These are phyloP conservation scores for Coemansia nantahalensis DNA, from an alignment of 192 early-diverging fungal species.

Conservation along the genomic window DNA sequence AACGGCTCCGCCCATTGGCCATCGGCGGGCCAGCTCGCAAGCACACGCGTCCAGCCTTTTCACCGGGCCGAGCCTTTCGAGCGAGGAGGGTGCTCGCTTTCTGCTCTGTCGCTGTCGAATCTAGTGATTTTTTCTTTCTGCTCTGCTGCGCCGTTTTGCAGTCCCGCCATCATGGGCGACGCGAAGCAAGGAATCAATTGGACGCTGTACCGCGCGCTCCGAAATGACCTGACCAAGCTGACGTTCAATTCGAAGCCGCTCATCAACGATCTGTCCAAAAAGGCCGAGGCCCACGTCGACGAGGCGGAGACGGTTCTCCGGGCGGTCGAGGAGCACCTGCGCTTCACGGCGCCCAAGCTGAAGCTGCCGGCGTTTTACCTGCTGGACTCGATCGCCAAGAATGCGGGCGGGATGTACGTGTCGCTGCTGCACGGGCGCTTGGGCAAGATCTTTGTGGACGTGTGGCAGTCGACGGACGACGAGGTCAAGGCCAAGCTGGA, in stretches of 20 bases:
- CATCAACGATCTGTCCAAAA: slow-evolving; percentile 85
- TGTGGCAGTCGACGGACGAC: slow-evolving; percentile 69
- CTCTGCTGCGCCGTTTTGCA: too few relatives aligned
- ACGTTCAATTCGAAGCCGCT: slow-evolving; percentile 94
- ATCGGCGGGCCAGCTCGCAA: too few relatives aligned
- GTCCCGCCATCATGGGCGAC: background rate
- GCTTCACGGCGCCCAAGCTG: slow-evolving; percentile 29
- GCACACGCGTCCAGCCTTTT: too few relatives aligned
- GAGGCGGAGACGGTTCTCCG: slow-evolving; percentile 72
- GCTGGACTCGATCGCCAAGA: slow-evolving; percentile 95
- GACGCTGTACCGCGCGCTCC: slow-evolving; percentile 60
- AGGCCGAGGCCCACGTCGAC: slow-evolving; percentile 69
- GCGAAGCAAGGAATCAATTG: slow-evolving; percentile 28
- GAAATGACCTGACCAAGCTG: slow-evolving; percentile 66
- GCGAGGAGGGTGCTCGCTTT: too few relatives aligned
- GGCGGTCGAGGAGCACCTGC: slow-evolving; percentile 60
- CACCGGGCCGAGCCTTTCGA: too few relatives aligned
- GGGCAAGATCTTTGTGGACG: slow-evolving; percentile 67
- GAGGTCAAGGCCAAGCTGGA: slow-evolving; percentile 69
- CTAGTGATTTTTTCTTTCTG: too few relatives aligned
- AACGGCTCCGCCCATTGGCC: too few relatives aligned
- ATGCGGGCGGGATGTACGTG: slow-evolving; percentile 80
- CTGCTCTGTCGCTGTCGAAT: too few relatives aligned
- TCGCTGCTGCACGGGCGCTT: slow-evolving; percentile 70
- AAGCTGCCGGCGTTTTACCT: slow-evolving; percentile 90